Base-by-base conservation (phyloP, 495 filamentous ascomycete genomes). In the Tricharina praecox region DNA sequence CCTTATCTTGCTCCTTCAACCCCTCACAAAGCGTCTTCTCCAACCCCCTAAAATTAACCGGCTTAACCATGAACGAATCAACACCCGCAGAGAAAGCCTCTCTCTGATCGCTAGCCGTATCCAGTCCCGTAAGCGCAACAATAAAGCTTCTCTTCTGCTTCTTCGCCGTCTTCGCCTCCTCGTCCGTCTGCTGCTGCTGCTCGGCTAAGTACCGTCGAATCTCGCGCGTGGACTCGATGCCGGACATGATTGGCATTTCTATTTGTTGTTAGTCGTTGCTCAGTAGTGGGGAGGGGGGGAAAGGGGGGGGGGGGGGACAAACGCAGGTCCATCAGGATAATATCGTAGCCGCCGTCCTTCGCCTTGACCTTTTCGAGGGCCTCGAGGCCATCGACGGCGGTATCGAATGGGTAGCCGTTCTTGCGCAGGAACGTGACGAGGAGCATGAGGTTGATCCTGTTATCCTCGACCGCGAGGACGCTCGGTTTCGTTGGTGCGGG, bases 201-300 rank as follows among this genome's bases (percentile, higher is more conserved):
- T 60, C 42, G 43, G 55, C 64, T 60, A 85, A 81, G 34, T 79
- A 68, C 10, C 64, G 61, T 10, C 79, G 70, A 43, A 84, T 81
- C 5, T 68, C 64, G 3, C 67, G 65, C 0, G 79, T 81, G 8
- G 79, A 71, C 35, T 70, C 72, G 25, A 82, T 62, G 3, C 79
- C 79, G 47, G 81, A 73, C 66, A 84, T 72, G 0, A 83, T 61
- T 0, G 81, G 81, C 81, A 86, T 85, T 49, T 70, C 77, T 72
- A 58, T 49, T 43, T 32, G 8, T 41, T 25, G 32, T 45, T 44
- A 28, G 21, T 50, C 23, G 55, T 53, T 46, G 30, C 7, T n/a
- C n/a, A n/a, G 21, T 23, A 30, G 16, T 28, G 37, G 25, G 11
- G 11, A 5, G 38, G 33, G n/a, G 16, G n/a, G n/a, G n/a, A n/a